Base-by-base conservation (phyloP, 2,329 filamentous ascomycete species). In the Cercospora sp. region DNA sequence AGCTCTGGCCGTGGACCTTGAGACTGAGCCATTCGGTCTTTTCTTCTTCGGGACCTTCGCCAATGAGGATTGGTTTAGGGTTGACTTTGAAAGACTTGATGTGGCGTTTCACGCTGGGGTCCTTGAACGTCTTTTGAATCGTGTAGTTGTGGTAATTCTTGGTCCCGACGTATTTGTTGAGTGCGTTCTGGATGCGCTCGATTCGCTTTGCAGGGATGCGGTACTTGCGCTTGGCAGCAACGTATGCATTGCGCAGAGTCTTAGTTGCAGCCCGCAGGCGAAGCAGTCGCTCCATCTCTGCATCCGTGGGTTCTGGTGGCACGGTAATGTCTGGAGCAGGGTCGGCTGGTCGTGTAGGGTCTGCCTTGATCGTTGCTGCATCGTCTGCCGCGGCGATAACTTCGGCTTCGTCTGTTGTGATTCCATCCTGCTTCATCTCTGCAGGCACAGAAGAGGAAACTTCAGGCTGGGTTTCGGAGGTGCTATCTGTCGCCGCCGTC, bases 111-210 rank as follows among this genome's bases (percentile, higher is more conserved):
- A 93, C 89, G 0, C 93, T 96, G 0, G 93, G 87, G 77, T 99
- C 95, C 42, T 83, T 86, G 81, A 86, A 89, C 0, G 87, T 84
- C 82, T 98, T 99, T 73, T 95, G 91, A 66, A 99, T 89, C 2
- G 95, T 99, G 84, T 96, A 99, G 85, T 99, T 99, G 86, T 97
- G 94, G 84, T 90, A 99, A 83, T 97, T 97, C 75, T 86, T 87
- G 3, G 94, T 97, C 71, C 95, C 95, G 9, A 90, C 81, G 80
- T 95, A 99, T 72, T 86, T 84, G 74, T 88, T 81, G 9, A 99
- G 86, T 0, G 89, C 89, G 36, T 88, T 85, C 78, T 97, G 92
- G 1, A 99, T 87, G 68, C 90, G 89, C 30, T 87, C 82, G 59
- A 95, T 84, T 8, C 95, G 93, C 20, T 83, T 82, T 0, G 87